Evolutionary conservation across 352 stramenopile genomes (phyloP), one percentile per base, ranked within the genome.

Genomic region (Globisporangium lucens): DNA sequence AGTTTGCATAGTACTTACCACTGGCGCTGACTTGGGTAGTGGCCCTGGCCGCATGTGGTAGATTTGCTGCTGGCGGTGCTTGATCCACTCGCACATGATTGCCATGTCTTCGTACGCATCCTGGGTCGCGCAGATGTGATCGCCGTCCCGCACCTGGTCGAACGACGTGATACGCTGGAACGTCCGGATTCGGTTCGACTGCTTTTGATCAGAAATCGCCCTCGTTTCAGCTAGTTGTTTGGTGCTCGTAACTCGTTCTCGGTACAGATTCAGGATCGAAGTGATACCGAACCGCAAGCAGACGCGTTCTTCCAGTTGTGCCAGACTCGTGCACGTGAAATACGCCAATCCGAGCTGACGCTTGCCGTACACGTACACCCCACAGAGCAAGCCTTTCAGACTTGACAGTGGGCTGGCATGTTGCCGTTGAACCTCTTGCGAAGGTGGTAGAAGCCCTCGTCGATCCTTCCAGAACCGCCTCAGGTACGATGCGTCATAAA

Each of bases 61-160:
- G 8, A 80, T 12, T 3, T 70, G 41, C n/a, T 71, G 63, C 61
- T 89, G 78, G 13, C 79, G 68, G 10, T 75, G 64, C 22, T 84
- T 80, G 57, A 90, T 85, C 84, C 82, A 91, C 17, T 79, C 67
- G 30, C 82, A 90, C 27, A 90, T 63, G 29, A 93, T 87, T 24
- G 70, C 74, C 77, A 90, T 93, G 30, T 93, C 84, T 51, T 93
- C 79, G 67, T 89, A 88, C 12, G 78, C 61, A 29, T 87, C 74
- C 22, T 75, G 79, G 0, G 84, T 93, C 47, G 79, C 73, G 51
- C 83, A 93, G 2, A 93, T 63, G 8, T 76, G 69, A 41, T 91
- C 84, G 0, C 84, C 83, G 20, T 90, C 73, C 15, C 67, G 67
- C 8, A 93, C 61, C 15, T 85, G 67, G 3, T 76, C 52, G 24